Evolutionary conservation across 768 basidiomycete species (phyloP).

Genomic region (Amanita polypyramis): DNA sequence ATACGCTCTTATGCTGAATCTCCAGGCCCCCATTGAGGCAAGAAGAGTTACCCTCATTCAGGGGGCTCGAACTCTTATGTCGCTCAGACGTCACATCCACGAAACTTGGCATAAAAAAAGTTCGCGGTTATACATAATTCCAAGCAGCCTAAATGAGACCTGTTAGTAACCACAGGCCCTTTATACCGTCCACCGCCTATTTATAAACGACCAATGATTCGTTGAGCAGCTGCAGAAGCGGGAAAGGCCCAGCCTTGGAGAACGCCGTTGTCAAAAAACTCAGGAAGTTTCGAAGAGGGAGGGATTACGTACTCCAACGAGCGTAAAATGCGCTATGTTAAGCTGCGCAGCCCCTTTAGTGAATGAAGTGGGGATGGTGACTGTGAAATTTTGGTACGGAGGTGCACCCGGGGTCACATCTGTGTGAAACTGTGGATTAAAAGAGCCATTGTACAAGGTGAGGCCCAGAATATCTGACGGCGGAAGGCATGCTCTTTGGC

Average conservation of each 20-base stretch:
- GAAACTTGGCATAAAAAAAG: too few species aligned
- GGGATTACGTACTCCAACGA: conserved; percentile 29
- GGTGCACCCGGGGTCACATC: conserved; percentile 16
- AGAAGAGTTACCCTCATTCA: too few species aligned
- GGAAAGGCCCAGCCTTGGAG: neutral
- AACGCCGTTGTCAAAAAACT: neutral
- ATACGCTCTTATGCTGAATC: too few species aligned
- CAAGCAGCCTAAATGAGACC: too few species aligned
- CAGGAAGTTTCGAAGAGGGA: neutral
- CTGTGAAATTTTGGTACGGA: conserved; percentile 36
- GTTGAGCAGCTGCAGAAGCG: neutral
- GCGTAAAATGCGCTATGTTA: conserved; percentile 24
- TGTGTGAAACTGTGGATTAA: conserved; percentile 24
- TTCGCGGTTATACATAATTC: too few species aligned
- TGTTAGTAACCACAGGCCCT: too few species aligned
- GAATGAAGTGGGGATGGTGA: conserved; percentile 24
- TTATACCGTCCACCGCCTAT: too few species aligned
- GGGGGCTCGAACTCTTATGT: too few species aligned
- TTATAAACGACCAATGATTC: neutral
- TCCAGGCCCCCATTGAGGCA: too few species aligned
- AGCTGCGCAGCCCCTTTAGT: conserved; percentile 23
- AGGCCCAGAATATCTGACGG: conserved; percentile 23
- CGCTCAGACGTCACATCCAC: too few species aligned
- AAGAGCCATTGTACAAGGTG: conserved; percentile 38
- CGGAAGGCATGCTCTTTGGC: conserved; percentile 13